Percentiles rank a stretch among this genome's conserved stretches.
Evolutionary conservation across 2,329 filamentous ascomycete genomes (phyloP).

Genomic region (Sporothrix euskadiensis): DNA sequence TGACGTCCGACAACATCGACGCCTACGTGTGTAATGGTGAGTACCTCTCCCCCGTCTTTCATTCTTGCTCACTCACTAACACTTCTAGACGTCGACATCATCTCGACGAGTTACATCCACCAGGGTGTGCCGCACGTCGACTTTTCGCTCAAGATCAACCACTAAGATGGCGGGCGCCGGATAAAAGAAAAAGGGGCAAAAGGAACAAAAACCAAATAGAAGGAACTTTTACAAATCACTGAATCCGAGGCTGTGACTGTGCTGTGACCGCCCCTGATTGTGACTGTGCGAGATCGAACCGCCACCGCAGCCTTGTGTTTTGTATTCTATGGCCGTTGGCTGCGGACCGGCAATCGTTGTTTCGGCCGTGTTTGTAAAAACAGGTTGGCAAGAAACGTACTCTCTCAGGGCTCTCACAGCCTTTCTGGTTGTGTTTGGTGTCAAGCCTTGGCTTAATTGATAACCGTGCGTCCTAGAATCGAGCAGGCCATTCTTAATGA

Average conservation of each 20-base stretch:
- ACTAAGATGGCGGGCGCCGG: slow-evolving; percentile 8
- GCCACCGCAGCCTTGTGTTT: slow-evolving; percentile 4
- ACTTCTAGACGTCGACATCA: slow-evolving; percentile 78
- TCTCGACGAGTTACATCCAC: slow-evolving; percentile 95
- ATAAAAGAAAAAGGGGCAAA: neutral
- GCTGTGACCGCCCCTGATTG: neutral
- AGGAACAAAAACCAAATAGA: neutral
- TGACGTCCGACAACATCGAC: slow-evolving; percentile 81
- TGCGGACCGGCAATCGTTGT: slow-evolving; percentile 11
- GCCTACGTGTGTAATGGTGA: slow-evolving; percentile 73
- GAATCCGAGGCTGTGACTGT: neutral
- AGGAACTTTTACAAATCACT: neutral
- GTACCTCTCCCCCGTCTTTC: slow-evolving; percentile 36
- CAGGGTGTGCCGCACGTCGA: slow-evolving; percentile 93
- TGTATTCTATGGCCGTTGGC: slow-evolving; percentile 11
- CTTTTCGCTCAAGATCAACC: slow-evolving; percentile 86
- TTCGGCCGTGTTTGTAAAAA: neutral
- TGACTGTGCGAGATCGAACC: neutral
- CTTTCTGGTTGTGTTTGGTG: neutral
- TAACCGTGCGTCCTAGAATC: neutral
- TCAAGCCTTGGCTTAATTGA: slow-evolving; percentile 3
- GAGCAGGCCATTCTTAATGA: neutral
- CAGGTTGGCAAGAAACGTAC: neutral
- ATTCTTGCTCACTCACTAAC: neutral
- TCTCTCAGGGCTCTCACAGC: neutral